These are phyloP conservation scores for Chaetoceros tenuissimus DNA, from an alignment of 108 stramenopile genomes.

Conservation along the genomic window DNA sequence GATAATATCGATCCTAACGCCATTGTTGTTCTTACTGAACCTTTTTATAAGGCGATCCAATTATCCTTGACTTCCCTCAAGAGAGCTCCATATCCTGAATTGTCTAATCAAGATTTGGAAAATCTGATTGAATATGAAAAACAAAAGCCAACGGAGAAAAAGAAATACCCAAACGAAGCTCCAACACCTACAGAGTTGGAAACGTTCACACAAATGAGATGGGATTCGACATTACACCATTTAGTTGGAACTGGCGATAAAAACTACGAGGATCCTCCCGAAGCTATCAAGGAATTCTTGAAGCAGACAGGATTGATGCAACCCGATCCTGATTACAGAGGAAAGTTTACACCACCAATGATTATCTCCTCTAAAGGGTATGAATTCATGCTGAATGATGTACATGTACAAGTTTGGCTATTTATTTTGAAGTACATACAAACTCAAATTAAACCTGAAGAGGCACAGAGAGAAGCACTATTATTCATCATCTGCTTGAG, in stretches of 20 bases:
- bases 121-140: conserved; percentile 20
- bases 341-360: conserved; percentile 42
- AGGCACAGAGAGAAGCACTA: conserved; percentile 42
- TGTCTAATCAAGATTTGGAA: conserved; percentile 10
- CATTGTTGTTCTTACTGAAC: background rate
- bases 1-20: conserved; percentile 6
- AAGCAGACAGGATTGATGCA: conserved; percentile 70
- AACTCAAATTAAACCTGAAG: conserved; percentile 15
- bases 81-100: conserved; percentile 33
- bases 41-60: conserved; percentile 24
- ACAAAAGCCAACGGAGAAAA: conserved; percentile 17
- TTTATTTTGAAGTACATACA: conserved; percentile 72
- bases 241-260: conserved; percentile 61
- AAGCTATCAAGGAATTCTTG: conserved; percentile 56
- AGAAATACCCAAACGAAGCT: conserved; percentile 1
- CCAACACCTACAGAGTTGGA: conserved; percentile 45
- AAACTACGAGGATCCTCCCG: conserved; percentile 44
- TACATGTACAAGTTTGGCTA: conserved; percentile 76
- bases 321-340: conserved; percentile 69
- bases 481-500: conserved; percentile 63
- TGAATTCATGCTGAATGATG: conserved; percentile 81
- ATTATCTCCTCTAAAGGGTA: conserved; percentile 83
- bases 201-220: conserved; percentile 64
- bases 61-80: conserved; percentile 30
- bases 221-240: conserved; percentile 81